phyloP scores from a whole-genome alignment of 305 asterid species.

The Fraxinus latifolia region DNA sequence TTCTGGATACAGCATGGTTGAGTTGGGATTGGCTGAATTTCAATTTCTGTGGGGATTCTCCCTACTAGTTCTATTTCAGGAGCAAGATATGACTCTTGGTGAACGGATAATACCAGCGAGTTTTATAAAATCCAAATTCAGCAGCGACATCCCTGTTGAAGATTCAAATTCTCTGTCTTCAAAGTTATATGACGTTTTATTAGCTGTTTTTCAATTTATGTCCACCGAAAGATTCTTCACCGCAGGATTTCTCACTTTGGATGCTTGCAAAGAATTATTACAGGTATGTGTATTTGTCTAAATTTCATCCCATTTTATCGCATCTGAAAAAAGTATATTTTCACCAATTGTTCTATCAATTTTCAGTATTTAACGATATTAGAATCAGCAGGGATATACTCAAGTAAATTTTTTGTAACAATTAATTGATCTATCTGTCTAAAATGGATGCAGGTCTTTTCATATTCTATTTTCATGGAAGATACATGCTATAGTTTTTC shows the following conservation, averaged over 20 bases:
- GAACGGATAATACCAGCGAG: conserved; percentile 45
- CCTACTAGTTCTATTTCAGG: conserved; percentile 77
- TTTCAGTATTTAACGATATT: neutral
- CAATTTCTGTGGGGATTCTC: conserved; percentile 86
- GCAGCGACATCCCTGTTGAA: conserved; percentile 46
- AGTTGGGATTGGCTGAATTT: conserved; percentile 61
- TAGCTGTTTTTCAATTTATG: conserved; percentile 66
- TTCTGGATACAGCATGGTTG: conserved; percentile 88
- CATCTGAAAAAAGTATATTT: neutral
- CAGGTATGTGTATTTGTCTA: conserved; percentile 46
- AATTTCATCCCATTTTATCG: conserved; percentile 6
- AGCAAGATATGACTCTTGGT: conserved; percentile 46
- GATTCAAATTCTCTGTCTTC: conserved; percentile 48
- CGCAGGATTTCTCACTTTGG: conserved; percentile 68
- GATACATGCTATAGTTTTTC: conserved; percentile 71
- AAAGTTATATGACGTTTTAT: conserved; percentile 47
- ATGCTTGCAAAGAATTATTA: conserved; percentile 70
- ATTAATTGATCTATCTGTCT: conserved; percentile 15
- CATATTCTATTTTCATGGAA: conserved; percentile 49
- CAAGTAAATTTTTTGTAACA: conserved; percentile 3
- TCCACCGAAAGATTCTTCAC: conserved; percentile 65
- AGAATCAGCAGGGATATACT: neutral
- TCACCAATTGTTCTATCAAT: neutral
- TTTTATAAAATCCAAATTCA: conserved; percentile 48
- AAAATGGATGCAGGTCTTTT: conserved; percentile 62